These are phyloP conservation scores for Fusarium verrucosum DNA, from an alignment of 2,329 filamentous ascomycete species.

Conservation along the genomic window DNA sequence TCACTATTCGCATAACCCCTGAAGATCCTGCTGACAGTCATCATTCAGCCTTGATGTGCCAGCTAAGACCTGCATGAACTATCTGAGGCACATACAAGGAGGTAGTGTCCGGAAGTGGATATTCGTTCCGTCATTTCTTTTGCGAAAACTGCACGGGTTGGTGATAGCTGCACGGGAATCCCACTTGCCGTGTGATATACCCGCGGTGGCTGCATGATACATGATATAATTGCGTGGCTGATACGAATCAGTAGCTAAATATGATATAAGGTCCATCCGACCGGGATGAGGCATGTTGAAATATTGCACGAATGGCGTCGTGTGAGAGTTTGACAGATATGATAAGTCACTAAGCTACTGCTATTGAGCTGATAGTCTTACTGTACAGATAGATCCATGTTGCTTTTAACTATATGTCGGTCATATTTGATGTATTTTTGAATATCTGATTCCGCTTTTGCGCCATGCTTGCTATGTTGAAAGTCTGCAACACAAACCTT, in stretches of 20 bases:
- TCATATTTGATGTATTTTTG: slow-evolving; percentile 5
- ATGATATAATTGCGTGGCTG: slow-evolving; percentile 2
- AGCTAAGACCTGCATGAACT: slow-evolving; percentile 22
- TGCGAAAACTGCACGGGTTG: slow-evolving; percentile 1
- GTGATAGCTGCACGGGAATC: slow-evolving; percentile 19
- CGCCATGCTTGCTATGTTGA: slow-evolving; percentile 9
- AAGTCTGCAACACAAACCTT: slow-evolving; percentile 11
- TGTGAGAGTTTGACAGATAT: background rate
- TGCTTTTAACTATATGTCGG: background rate
- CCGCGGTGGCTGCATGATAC: slow-evolving; percentile 10
- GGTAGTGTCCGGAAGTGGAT: background rate
- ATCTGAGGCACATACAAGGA: slow-evolving; percentile 11
- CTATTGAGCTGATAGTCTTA: background rate
- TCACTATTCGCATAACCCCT: background rate
- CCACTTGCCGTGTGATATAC: slow-evolving; percentile 17
- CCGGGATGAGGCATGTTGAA: background rate
- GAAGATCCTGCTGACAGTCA: slow-evolving; percentile 13
- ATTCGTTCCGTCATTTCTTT: slow-evolving; percentile 3
- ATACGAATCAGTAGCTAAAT: background rate
- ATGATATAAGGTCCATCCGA: background rate
- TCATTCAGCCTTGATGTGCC: background rate
- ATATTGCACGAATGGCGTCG: background rate
- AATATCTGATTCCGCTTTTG: slow-evolving; percentile 13
- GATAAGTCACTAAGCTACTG: slow-evolving; percentile 2
- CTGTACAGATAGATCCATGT: background rate